phyloP scores from a whole-genome alignment of 305 asterid species.

The Solanum hybrid region DNA sequence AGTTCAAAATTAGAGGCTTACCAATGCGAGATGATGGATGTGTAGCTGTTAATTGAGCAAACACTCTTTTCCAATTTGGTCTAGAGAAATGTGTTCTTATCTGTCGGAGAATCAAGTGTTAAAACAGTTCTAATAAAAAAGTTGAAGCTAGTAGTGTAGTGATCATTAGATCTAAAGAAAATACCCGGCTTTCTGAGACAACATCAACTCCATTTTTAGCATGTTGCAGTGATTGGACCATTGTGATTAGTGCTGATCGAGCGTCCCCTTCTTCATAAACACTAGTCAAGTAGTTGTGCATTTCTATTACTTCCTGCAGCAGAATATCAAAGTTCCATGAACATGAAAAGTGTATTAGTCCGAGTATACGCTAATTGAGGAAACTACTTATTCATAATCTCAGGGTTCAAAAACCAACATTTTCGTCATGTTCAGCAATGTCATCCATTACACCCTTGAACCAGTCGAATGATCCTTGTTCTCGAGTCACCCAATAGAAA shows the following conservation, averaged over 20 bases:
- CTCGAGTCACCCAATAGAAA: conserved; percentile 91
- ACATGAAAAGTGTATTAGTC: not conserved
- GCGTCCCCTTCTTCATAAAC: conserved; percentile 23
- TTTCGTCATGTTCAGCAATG: conserved; percentile 60
- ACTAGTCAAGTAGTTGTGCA: conserved; percentile 22
- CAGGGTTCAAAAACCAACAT: conserved; percentile 32
- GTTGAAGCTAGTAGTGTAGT: not conserved
- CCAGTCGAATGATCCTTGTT: conserved; percentile 95
- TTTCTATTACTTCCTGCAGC: conserved; percentile 17
- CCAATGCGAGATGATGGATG: conserved; percentile 23
- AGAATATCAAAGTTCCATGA: not conserved
- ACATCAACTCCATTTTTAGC: conserved; percentile 19
- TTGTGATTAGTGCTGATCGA: conserved; percentile 16
- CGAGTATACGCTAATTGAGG: not conserved
- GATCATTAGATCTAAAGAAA: conserved; percentile 4
- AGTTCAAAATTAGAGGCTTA: conserved; percentile 11
- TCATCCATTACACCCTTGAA: conserved; percentile 97
- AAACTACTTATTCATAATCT: not conserved
- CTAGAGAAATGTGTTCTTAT: conserved; percentile 39
- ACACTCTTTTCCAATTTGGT: conserved; percentile 35
- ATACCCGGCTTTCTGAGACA: conserved; percentile 20
- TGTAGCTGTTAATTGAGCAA: conserved; percentile 9
- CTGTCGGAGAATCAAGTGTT: conserved; percentile 2
- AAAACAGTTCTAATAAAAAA: not conserved
- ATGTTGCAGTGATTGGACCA: conserved; percentile 21